Base-by-base conservation (phyloP, 2,329 filamentous ascomycete species). In the Microcyclospora pomicola region DNA sequence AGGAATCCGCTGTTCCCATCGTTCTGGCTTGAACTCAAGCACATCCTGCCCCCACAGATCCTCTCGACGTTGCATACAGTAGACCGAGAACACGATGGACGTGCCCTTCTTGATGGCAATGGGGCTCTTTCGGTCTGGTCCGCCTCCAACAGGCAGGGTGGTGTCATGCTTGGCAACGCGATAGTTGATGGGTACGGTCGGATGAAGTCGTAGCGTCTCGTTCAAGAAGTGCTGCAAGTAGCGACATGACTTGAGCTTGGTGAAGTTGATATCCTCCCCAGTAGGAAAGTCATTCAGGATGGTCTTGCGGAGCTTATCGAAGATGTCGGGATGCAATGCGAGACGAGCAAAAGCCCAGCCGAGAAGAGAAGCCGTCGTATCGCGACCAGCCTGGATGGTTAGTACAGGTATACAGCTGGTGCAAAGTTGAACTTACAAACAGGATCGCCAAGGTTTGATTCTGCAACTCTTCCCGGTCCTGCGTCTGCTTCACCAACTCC, bases 211-310 rank as follows among this genome's bases (percentile, higher is more conserved):
- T 5, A 76, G 63, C 2, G 68, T 62, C 38, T 55, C 84, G 60
- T 82, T 80, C 51, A 91, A 68, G 39, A 81, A 67, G 52, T 79
- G 67, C 58, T 77, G 54, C 0, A 61, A 48, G 35, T 53, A 54
- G 3, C 47, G 42, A 31, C 49, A 53, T 16, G 31, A 36, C 34
- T 56, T 53, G 12, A 58, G 40, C 31, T 47, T 44, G 2, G 45
- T 34, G 31, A 53, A 56, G 4, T 37, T 46, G 36, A 53, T 46
- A 14, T 1, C 75, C 73, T 58, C 60, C 36, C 58, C 61, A 13
- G 27, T 33, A 7, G 38, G 40, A 40, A 56, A 51, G 30, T 45
- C 40, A 2, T 19, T 24, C 1, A 53, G 42, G 27, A 58, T 38
- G 27, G 36, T 44, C 11, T 27, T 16, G 28, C 53, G 53, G 4